Evolutionary conservation across 139 green algal genomes (phyloP).

Genomic region (Dunaliella sp.): DNA sequence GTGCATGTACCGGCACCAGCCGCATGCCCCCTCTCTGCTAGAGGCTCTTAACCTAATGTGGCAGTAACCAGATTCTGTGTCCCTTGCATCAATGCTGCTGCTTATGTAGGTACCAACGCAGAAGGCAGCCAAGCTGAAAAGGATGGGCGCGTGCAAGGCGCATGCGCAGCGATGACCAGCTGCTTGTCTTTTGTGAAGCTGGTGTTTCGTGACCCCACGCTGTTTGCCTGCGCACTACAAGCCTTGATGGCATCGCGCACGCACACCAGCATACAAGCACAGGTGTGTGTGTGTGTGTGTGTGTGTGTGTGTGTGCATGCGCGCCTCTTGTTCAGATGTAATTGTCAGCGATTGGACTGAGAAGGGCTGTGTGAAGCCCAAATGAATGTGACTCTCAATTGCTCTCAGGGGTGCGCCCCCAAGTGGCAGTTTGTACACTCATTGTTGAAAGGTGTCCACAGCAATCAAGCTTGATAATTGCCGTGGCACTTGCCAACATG

Average conservation of each 20-base stretch:
- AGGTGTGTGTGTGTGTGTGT: neutral
- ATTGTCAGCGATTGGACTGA: too few species aligned
- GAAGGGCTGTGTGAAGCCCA: too few species aligned
- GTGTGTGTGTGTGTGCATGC: neutral
- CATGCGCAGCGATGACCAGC: slow-evolving; percentile 22
- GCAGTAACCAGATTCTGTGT: neutral
- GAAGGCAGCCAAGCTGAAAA: slow-evolving; percentile 12
- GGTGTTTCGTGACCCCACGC: slow-evolving; percentile 24
- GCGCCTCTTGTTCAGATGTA: too few species aligned
- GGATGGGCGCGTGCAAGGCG: slow-evolving; percentile 39
- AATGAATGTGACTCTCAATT: too few species aligned
- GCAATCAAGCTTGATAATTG: too few species aligned
- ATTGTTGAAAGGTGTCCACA: too few species aligned
- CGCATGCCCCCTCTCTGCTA: too few species aligned
- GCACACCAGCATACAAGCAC: slow-evolving; percentile 36
- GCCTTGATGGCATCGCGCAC: slow-evolving; percentile 40
- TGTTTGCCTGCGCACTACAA: slow-evolving; percentile 26
- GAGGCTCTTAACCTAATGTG: neutral
- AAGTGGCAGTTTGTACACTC: too few species aligned
- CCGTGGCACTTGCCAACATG: too few species aligned
- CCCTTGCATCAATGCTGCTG: neutral
- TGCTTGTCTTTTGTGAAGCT: slow-evolving; percentile 35
- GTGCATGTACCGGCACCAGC: neutral
- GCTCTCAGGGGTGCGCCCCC: too few species aligned
- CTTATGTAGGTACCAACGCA: neutral